phyloP scores from a whole-genome alignment of 2,329 filamentous ascomycete species.

The Hymenoscyphus repandus region DNA sequence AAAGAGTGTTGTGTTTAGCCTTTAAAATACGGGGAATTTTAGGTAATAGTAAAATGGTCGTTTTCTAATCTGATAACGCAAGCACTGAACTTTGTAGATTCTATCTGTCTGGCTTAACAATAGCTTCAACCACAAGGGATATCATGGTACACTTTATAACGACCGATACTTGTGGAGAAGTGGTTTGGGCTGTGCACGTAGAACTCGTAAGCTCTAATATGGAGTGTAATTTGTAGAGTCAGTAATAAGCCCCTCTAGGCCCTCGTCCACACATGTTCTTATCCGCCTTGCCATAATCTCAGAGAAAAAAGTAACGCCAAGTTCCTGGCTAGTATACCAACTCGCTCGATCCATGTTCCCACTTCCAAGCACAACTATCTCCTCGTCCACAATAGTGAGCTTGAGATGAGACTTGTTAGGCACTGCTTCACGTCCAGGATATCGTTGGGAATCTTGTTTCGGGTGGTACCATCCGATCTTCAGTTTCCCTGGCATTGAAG shows the following conservation, averaged over 20 bases:
- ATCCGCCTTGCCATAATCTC: constrained; percentile 31
- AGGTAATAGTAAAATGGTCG: too few species aligned
- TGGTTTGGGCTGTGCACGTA: too few species aligned
- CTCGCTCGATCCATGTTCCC: constrained; percentile 82
- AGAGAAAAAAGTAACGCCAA: constrained; percentile 58
- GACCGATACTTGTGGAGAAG: too few species aligned
- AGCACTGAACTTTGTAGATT: too few species aligned
- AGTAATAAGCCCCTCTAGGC: constrained; percentile 16
- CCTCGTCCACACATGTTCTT: constrained; percentile 10
- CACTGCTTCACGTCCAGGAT: constrained; percentile 36
- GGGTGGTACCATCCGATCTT: constrained; percentile 27
- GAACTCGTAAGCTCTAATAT: too few species aligned
- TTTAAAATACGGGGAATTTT: too few species aligned
- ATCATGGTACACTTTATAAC: too few species aligned
- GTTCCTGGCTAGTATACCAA: constrained; percentile 82
- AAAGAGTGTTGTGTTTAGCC: too few species aligned
- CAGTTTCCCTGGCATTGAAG: constrained; percentile 25
- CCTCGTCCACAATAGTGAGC: constrained; percentile 65
- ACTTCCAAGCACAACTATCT: constrained; percentile 66
- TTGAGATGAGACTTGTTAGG: constrained; percentile 75
- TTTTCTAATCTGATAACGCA: too few species aligned
- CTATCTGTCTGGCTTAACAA: too few species aligned
- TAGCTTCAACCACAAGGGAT: too few species aligned
- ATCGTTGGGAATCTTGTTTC: constrained; percentile 14
- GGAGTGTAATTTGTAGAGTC: background rate